Conservation (phyloP, 1,284 basidiomycete species). For the Lignosus rhinocerotis region DNA sequence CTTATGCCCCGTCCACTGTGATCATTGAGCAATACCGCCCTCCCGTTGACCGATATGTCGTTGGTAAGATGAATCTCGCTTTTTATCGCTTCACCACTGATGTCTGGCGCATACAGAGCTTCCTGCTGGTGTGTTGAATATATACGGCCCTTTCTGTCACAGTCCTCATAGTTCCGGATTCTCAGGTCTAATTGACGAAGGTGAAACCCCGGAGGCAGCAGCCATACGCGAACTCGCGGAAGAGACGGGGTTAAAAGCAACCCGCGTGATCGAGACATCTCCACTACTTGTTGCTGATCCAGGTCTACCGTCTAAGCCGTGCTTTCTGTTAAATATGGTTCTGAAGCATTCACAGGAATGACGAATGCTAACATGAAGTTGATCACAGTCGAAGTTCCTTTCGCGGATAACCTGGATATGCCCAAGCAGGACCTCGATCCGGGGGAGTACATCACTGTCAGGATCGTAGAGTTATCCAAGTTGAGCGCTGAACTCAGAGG, state of each 20-base stretch:
- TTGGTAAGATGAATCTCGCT: slow-evolving; percentile 49
- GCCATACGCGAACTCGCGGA: slow-evolving; percentile 88
- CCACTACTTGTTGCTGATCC: slow-evolving; percentile 76
- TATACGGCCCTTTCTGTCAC: neutral
- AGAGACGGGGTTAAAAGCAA: slow-evolving; percentile 85
- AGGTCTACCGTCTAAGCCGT: slow-evolving; percentile 45
- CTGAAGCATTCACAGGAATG: slow-evolving; percentile 57
- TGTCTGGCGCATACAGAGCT: slow-evolving; percentile 55
- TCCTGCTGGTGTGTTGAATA: slow-evolving; percentile 61
- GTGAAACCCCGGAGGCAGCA: slow-evolving; percentile 73
- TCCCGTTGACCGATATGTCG: slow-evolving; percentile 70
- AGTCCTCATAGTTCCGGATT: neutral
- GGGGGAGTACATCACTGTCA: slow-evolving; percentile 81
- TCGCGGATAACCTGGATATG: slow-evolving; percentile 58
- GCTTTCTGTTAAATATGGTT: neutral
- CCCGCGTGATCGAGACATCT: slow-evolving; percentile 63
- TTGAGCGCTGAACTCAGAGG: slow-evolving; percentile 67
- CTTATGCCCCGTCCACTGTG: slow-evolving; percentile 73
- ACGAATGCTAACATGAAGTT: slow-evolving; percentile 83
- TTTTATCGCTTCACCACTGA: neutral
- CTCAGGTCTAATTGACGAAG: slow-evolving; percentile 78
- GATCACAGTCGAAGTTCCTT: slow-evolving; percentile 61
- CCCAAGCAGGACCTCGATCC: slow-evolving; percentile 71
- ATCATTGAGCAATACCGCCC: slow-evolving; percentile 90
- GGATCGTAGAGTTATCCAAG: slow-evolving; percentile 68